phyloP scores from a whole-genome alignment of 441 rosid species.

The Arabidopsis lyrata region DNA sequence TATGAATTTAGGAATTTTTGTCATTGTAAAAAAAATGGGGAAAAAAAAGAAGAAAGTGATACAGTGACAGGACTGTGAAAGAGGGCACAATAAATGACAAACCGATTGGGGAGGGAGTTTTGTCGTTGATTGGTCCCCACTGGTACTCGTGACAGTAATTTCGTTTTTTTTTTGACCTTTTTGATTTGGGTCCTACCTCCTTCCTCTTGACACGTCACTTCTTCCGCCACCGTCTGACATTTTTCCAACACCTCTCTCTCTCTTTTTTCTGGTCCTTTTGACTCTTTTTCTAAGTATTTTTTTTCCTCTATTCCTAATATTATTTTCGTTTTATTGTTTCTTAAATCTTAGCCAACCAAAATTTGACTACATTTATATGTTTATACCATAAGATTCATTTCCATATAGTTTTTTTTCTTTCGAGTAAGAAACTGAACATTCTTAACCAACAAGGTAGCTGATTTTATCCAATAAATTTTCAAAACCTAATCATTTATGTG shows the following conservation, averaged over 20 bases:
- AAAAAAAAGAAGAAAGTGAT: conserved; percentile 19
- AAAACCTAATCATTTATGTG: not conserved
- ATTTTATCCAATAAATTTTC: not conserved
- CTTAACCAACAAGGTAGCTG: not conserved
- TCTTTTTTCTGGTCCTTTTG: conserved; percentile 20
- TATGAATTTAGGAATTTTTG: conserved; percentile 25
- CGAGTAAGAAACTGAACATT: not conserved
- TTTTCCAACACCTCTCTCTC: not conserved
- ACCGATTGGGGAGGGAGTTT: conserved; percentile 22
- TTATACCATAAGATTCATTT: not conserved
- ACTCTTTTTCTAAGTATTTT: not conserved
- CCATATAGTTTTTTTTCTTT: not conserved
- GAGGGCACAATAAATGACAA: conserved; percentile 33
- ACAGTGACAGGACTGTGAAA: conserved; percentile 42
- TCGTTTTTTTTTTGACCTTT: conserved; percentile 36
- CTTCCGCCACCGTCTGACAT: conserved; percentile 40
- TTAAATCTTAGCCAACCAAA: too few species aligned
- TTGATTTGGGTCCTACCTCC: conserved; percentile 18
- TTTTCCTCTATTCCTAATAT: not conserved
- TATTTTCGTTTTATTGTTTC: too few species aligned
- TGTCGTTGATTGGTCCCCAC: conserved; percentile 44
- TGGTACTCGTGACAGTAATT: conserved; percentile 36
- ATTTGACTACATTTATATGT: not conserved
- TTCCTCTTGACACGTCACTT: conserved; percentile 42
- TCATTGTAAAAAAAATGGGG: not conserved